A percentile compares a stretch with the other conserved stretches of the same genome.
These are phyloP conservation scores for Lipomyces chichibuensis DNA, from an alignment of 805 yeast species.

Conservation along the genomic window DNA sequence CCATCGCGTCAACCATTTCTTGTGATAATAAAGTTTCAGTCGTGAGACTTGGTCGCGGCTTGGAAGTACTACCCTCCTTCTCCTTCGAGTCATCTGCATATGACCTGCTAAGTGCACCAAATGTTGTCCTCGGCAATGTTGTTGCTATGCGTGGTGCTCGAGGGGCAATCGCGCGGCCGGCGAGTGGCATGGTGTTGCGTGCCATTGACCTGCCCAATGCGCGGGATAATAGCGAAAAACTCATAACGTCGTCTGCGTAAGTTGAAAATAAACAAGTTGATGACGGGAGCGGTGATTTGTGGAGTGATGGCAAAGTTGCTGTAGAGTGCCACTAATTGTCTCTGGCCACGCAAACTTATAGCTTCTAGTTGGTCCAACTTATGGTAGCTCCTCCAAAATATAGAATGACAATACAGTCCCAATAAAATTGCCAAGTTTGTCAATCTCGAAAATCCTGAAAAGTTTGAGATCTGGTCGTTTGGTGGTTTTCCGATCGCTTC, in stretches of 20 bases:
- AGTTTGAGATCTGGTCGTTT: not conserved
- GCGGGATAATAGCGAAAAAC: slow-evolving; percentile 14
- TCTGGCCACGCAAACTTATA: not conserved
- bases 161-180: slow-evolving; percentile 4
- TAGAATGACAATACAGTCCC: not conserved
- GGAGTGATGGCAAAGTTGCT: not conserved
- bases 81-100: not conserved
- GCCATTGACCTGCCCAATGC: not conserved
- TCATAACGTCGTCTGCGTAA: slow-evolving; percentile 4
- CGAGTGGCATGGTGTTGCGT: not conserved
- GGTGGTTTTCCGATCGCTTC: not conserved
- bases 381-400: not conserved
- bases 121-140: not conserved
- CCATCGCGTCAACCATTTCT: slow-evolving; percentile 25
- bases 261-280: not conserved
- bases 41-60: slow-evolving; percentile 32
- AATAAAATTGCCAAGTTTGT: not conserved
- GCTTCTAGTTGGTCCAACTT: not conserved
- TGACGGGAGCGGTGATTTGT: not conserved
- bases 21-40: slow-evolving; percentile 32
- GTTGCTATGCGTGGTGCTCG: slow-evolving; percentile 5
- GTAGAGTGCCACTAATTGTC: not conserved
- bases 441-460: not conserved
- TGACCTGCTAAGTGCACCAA: not conserved
- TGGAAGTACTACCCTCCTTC: not conserved